These are phyloP conservation scores for Alternaria conjuncta DNA, from an alignment of 2,329 filamentous ascomycete species.

Conservation along the genomic window DNA sequence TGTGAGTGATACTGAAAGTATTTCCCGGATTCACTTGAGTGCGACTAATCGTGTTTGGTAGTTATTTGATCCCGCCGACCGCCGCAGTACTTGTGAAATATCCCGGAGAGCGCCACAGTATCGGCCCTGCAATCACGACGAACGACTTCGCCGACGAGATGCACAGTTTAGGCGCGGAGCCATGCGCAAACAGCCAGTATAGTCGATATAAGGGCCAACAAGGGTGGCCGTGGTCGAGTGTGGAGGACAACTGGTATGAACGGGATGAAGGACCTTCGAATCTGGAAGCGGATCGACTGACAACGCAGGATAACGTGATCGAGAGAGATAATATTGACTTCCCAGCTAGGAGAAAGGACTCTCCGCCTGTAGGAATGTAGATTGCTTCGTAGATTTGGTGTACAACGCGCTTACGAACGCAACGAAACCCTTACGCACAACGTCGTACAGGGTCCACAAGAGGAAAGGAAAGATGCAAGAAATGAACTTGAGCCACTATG, in stretches of 20 bases:
- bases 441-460: background rate
- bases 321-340: background rate
- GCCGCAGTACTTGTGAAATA: background rate
- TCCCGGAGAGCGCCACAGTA: background rate
- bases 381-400: background rate
- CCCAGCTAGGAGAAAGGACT: background rate
- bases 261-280: background rate
- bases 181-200: background rate
- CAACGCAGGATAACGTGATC: background rate
- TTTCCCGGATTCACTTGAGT: background rate
- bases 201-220: background rate
- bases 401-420: slow-evolving; percentile 1
- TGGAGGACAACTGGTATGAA: background rate
- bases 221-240: background rate
- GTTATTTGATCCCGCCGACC: background rate
- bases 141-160: background rate
- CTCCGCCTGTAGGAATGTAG: background rate
- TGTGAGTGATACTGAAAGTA: background rate
- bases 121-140: background rate
- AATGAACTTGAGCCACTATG: background rate
- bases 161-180: background rate
- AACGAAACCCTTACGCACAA: slow-evolving; percentile 5
- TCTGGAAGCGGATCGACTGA: background rate
- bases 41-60: background rate
- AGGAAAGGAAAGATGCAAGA: background rate